Evolutionary conservation across 371 early-diverging fungal species (phyloP).

Genomic region (Mucor racemosus): DNA sequence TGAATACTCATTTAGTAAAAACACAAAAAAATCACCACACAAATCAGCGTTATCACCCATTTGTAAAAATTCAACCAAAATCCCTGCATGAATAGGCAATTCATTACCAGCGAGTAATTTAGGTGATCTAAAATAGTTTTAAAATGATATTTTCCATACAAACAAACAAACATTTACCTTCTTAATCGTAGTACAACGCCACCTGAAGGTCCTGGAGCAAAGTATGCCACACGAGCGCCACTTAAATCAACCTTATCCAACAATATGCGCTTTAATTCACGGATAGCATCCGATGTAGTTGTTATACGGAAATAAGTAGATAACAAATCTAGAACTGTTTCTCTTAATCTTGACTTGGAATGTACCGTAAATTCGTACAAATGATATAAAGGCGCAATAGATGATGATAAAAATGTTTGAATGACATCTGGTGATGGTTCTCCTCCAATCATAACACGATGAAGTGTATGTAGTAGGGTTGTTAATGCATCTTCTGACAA

Average conservation of each 20-base stretch:
- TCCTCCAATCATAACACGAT: slow-evolving; percentile 64
- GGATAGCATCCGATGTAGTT: slow-evolving; percentile 50
- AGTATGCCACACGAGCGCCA: slow-evolving; percentile 58
- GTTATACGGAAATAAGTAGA: slow-evolving; percentile 61
- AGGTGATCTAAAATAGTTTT: slow-evolving; percentile 13
- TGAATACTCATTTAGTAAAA: slow-evolving; percentile 74
- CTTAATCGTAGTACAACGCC: slow-evolving; percentile 56
- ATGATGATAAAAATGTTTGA: slow-evolving; percentile 54
- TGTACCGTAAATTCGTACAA: slow-evolving; percentile 62
- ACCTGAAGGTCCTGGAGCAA: slow-evolving; percentile 61
- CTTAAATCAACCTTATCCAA: slow-evolving; percentile 51
- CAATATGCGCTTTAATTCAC: slow-evolving; percentile 58
- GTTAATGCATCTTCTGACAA: slow-evolving; percentile 51
- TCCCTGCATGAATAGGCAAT: slow-evolving; percentile 57
- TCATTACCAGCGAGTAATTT: slow-evolving; percentile 52
- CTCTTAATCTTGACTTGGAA: slow-evolving; percentile 55
- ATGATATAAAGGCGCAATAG: slow-evolving; percentile 62
- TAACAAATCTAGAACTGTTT: slow-evolving; percentile 54
- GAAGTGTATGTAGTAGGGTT: slow-evolving; percentile 47
- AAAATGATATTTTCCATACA: neutral
- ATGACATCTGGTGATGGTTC: slow-evolving; percentile 68
- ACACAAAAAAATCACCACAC: slow-evolving; percentile 77
- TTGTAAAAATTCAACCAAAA: slow-evolving; percentile 67
- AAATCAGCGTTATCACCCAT: slow-evolving; percentile 57
- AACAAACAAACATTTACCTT: slow-evolving; percentile 24